Percentiles rank a stretch among this genome's conserved stretches.
phyloP scores from a whole-genome alignment of 2,329 filamentous ascomycete genomes.

The Fusarium pseudograminearum region DNA sequence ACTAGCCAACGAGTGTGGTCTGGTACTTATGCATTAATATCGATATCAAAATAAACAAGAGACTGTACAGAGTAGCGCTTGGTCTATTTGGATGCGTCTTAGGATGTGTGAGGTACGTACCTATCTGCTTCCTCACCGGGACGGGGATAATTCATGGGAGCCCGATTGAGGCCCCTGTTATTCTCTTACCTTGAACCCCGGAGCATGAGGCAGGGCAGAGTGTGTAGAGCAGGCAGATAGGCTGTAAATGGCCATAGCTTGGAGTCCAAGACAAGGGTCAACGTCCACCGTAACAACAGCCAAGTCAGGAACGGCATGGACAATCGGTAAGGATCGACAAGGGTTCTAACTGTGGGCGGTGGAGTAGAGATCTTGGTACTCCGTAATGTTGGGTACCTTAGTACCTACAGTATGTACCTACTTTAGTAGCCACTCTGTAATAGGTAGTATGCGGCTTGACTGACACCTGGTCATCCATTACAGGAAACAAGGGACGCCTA shows the following conservation, averaged over 20 bases:
- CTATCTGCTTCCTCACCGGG: conserved; percentile 1
- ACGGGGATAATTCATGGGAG: not conserved
- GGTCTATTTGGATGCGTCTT: conserved; percentile 16
- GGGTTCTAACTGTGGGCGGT: conserved; percentile 39
- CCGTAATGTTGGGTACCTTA: conserved; percentile 10
- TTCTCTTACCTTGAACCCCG: conserved; percentile 30
- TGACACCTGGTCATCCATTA: conserved; percentile 7
- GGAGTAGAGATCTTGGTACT: conserved; percentile 37
- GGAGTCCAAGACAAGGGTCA: conserved; percentile 19
- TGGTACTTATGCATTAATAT: conserved; percentile 12
- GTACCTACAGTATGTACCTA: not conserved
- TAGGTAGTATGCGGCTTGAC: conserved; percentile 4
- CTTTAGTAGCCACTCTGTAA: not conserved
- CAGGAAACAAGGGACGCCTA: conserved; percentile 29
- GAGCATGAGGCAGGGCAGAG: conserved; percentile 26
- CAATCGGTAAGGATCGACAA: conserved; percentile 46
- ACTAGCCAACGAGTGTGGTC: conserved; percentile 13
- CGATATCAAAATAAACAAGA: conserved; percentile 17
- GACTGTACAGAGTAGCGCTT: conserved; percentile 37
- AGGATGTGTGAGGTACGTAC: not conserved
- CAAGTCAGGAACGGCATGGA: conserved; percentile 48
- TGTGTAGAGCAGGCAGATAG: conserved; percentile 3
- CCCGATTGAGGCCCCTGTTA: conserved; percentile 21
- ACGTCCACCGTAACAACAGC: conserved; percentile 34
- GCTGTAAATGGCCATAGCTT: conserved; percentile 5